phyloP scores from a whole-genome alignment of 805 yeast species.

The Komagataella phaffii region DNA sequence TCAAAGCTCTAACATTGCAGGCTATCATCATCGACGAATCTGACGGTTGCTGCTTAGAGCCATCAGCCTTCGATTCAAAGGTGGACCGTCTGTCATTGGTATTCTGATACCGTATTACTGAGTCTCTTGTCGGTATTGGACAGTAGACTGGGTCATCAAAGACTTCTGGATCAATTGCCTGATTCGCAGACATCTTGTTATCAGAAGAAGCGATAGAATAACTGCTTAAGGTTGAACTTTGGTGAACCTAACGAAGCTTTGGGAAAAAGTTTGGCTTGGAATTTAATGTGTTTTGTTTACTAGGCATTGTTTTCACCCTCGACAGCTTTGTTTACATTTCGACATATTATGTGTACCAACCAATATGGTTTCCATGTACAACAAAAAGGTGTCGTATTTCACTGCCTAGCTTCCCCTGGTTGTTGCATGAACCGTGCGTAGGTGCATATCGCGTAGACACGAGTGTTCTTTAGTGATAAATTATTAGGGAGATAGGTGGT shows the following conservation, averaged over 20 bases:
- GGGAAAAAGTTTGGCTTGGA: background rate
- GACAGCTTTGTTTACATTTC: background rate
- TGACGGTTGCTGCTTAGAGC: background rate
- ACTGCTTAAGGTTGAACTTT: background rate
- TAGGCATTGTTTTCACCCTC: background rate
- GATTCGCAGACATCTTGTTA: background rate
- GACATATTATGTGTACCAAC: background rate
- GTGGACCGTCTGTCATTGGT: background rate
- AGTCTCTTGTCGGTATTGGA: background rate
- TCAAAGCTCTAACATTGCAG: constrained; percentile 18
- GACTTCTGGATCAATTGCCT: background rate
- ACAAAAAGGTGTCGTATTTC: background rate
- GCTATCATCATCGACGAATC: background rate
- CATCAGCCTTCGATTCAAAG: background rate
- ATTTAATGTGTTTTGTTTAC: background rate
- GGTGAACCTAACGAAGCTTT: background rate
- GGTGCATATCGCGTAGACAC: background rate
- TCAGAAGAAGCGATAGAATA: background rate
- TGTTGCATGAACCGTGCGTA: background rate
- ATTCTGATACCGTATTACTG: background rate
- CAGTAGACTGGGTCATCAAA: background rate
- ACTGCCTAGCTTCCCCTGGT: background rate
- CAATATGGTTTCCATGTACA: background rate
- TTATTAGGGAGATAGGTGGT: too few species aligned
- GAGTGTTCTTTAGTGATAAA: too few species aligned